Conservation (phyloP, 2,329 filamentous ascomycete species). For the Paecilomyces fulvus region DNA sequence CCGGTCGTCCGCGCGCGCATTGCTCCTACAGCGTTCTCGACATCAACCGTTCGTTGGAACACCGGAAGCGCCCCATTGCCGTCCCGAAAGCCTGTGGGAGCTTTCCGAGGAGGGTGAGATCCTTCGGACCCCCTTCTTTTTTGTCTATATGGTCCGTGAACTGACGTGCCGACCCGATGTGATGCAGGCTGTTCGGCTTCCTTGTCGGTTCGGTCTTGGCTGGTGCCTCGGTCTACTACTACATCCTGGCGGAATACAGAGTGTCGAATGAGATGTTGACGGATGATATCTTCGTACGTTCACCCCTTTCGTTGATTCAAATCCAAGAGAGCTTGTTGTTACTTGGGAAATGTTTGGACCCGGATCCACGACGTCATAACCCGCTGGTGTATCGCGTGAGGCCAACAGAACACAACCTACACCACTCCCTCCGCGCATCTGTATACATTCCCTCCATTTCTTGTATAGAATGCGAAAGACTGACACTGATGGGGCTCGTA, state of each 20-base stretch:
- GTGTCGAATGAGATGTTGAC: conserved; percentile 85
- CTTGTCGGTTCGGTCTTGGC: conserved; percentile 74
- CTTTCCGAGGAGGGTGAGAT: conserved; percentile 63
- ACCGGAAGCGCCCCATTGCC: conserved; percentile 38
- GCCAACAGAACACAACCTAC: not conserved
- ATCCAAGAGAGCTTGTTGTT: not conserved
- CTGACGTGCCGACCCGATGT: conserved; percentile 6
- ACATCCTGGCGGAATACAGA: conserved; percentile 88
- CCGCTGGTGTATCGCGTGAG: not conserved
- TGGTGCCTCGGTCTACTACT: conserved; percentile 79
- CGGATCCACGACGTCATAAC: not conserved
- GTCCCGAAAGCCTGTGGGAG: conserved; percentile 58
- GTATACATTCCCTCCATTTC: not conserved
- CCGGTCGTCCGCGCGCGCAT: conserved; percentile 1
- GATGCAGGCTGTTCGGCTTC: conserved; percentile 74
- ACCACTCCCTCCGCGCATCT: not conserved
- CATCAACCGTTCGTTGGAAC: conserved; percentile 26
- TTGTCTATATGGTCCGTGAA: not conserved
- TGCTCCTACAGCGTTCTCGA: conserved; percentile 20
- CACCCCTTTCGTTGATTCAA: not conserved
- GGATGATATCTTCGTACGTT: conserved; percentile 89
- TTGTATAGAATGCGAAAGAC: not conserved
- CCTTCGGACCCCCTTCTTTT: not conserved
- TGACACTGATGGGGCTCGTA: not conserved
- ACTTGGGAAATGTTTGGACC: not conserved